A percentile compares a stretch with the other conserved stretches of the same genome.
Conservation (phyloP, 2,329 filamentous ascomycete species). For the Fusarium chlamydosporum region DNA sequence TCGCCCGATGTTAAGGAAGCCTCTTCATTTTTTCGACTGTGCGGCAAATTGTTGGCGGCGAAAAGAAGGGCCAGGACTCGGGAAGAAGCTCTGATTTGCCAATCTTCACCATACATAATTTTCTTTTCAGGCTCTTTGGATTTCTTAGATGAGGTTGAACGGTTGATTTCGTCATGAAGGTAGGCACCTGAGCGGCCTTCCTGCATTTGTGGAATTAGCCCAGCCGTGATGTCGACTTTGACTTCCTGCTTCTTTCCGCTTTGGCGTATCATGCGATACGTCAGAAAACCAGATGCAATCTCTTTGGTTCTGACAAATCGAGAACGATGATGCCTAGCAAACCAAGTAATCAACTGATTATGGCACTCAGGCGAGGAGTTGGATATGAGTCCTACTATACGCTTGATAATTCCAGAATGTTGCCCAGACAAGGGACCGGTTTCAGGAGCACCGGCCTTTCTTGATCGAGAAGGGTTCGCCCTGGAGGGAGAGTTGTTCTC, state of each 20-base stretch:
- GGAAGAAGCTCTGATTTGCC: conserved; percentile 87
- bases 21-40: conserved; percentile 56
- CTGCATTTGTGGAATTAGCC: conserved; percentile 80
- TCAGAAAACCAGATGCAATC: conserved; percentile 82
- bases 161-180: conserved; percentile 81
- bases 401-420: conserved; percentile 87
- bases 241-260: conserved; percentile 74
- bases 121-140: conserved; percentile 68
- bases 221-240: conserved; percentile 72
- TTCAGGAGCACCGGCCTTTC: conserved; percentile 47
- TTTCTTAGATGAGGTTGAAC: conserved; percentile 66
- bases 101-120: conserved; percentile 82
- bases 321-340: conserved; percentile 76
- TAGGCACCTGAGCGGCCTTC: conserved; percentile 76
- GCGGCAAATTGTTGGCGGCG: conserved; percentile 77
- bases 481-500: conserved; percentile 29
- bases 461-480: conserved; percentile 37
- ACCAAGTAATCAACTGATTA: conserved; percentile 82
- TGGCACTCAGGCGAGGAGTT: conserved; percentile 83
- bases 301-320: conserved; percentile 83
- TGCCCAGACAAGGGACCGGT: conserved; percentile 69
- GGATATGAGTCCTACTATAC: conserved; percentile 83
- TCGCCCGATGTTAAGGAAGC: conserved; percentile 43
- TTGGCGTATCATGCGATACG: conserved; percentile 81
- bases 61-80: conserved; percentile 86